These are phyloP conservation scores for Penicillium paradoxum DNA, from an alignment of 495 filamentous ascomycete species.

Conservation along the genomic window DNA sequence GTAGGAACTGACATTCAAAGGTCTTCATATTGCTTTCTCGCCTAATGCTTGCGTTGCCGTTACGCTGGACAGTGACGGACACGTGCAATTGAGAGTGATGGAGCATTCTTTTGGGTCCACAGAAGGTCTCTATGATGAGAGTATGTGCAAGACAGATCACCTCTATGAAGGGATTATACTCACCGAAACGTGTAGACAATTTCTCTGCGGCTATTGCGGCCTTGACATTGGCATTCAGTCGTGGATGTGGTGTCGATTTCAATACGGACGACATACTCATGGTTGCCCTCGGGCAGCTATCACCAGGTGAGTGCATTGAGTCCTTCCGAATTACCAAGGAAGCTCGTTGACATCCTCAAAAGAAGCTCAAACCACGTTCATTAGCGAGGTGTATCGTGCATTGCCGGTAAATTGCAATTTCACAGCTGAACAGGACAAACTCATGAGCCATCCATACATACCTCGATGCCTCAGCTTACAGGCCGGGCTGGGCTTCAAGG, in stretches of 20 bases:
- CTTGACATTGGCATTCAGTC: slow-evolving; percentile 56
- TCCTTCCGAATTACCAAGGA: neutral
- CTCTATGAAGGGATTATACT: slow-evolving; percentile 4
- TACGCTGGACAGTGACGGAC: slow-evolving; percentile 59
- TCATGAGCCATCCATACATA: slow-evolving; percentile 63
- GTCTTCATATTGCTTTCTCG: slow-evolving; percentile 64
- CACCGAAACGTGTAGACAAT: slow-evolving; percentile 30
- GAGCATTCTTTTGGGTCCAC: slow-evolving; percentile 45
- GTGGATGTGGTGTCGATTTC: slow-evolving; percentile 48
- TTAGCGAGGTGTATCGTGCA: slow-evolving; percentile 60
- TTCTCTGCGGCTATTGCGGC: slow-evolving; percentile 52
- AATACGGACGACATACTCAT: slow-evolving; percentile 75
- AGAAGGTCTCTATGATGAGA: slow-evolving; percentile 37
- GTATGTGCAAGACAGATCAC: slow-evolving; percentile 20
- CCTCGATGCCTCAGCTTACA: slow-evolving; percentile 67
- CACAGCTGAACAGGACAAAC: slow-evolving; percentile 61
- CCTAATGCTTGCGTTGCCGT: slow-evolving; percentile 67
- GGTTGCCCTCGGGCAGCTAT: slow-evolving; percentile 47
- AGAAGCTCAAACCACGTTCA: slow-evolving; percentile 47
- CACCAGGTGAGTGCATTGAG: slow-evolving; percentile 40
- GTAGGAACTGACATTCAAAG: slow-evolving; percentile 28
- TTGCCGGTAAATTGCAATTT: slow-evolving; percentile 67
- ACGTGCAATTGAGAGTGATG: slow-evolving; percentile 58
- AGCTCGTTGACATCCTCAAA: neutral
- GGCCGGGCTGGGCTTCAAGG: slow-evolving; percentile 61